phyloP scores from a whole-genome alignment of 148 eudicot genomes.

The Talinum fruticosum region DNA sequence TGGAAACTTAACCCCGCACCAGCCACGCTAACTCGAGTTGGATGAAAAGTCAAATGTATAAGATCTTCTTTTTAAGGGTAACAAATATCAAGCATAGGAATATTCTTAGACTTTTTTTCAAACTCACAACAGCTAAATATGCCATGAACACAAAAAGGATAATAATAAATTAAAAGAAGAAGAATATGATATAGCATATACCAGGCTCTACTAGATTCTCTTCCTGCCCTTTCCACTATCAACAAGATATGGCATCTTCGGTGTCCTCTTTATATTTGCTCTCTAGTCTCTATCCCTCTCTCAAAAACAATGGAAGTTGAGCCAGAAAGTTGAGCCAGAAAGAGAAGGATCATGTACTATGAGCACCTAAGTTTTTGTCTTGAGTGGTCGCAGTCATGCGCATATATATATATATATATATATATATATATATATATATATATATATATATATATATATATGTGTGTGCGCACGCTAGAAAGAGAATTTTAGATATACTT shows the following conservation, averaged over 20 bases:
- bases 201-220: not conserved
- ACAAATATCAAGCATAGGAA: too few species aligned
- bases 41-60: too few species aligned
- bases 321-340: not conserved
- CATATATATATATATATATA: not conserved
- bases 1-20: too few species aligned
- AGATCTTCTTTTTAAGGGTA: too few species aligned
- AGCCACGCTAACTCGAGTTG: too few species aligned
- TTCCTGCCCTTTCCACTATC: not conserved
- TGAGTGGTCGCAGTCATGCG: not conserved
- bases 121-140: not conserved
- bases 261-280: not conserved
- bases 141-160: not conserved
- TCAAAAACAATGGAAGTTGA: not conserved
- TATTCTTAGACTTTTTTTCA: too few species aligned
- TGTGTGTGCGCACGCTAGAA: not conserved
- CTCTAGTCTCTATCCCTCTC: not conserved
- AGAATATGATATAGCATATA: not conserved
- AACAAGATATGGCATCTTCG: not conserved
- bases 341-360: not conserved
- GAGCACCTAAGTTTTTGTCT: not conserved
- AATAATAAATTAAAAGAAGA: too few species aligned
- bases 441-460: too few species aligned
- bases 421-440: too few species aligned
- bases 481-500: not conserved